Conservation (phyloP, 805 yeast species). For the Kockiozyma suomiensis region DNA sequence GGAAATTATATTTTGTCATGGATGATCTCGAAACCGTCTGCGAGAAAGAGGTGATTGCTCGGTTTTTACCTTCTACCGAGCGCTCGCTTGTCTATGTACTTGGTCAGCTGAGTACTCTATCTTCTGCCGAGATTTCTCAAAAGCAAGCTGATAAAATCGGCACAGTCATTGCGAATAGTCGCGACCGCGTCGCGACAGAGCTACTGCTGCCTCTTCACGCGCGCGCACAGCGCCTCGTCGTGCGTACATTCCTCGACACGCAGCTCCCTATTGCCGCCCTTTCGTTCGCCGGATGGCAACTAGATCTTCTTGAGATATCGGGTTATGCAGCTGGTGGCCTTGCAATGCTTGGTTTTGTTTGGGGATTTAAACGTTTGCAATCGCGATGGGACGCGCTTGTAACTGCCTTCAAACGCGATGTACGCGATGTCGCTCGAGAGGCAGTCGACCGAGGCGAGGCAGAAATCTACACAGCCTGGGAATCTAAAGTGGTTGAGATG, state of each 20-base stretch:
- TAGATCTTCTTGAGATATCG: slow-evolving; percentile 39
- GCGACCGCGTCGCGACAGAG: slow-evolving; percentile 6
- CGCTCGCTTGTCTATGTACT: slow-evolving; percentile 39
- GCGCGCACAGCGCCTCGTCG: slow-evolving; percentile 38
- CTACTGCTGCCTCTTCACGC: slow-evolving; percentile 38
- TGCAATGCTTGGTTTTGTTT: slow-evolving; percentile 43
- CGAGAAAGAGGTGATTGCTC: slow-evolving; percentile 22
- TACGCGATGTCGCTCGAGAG: slow-evolving; percentile 36
- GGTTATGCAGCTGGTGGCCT: slow-evolving; percentile 44
- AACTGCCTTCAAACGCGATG: slow-evolving; percentile 34
- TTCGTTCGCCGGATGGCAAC: slow-evolving; percentile 41
- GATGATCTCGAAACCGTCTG: slow-evolving; percentile 43
- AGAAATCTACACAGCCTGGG: slow-evolving; percentile 41
- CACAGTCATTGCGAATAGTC: slow-evolving; percentile 12
- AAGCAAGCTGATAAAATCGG: background rate
- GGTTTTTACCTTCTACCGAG: slow-evolving; percentile 40
- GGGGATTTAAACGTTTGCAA: slow-evolving; percentile 44
- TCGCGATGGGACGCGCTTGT: slow-evolving; percentile 40
- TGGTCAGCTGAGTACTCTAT: slow-evolving; percentile 39
- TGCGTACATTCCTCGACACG: slow-evolving; percentile 35
- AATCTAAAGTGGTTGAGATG: slow-evolving; percentile 23
- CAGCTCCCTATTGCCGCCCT: slow-evolving; percentile 44
- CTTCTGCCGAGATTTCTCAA: background rate
- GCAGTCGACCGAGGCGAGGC: slow-evolving; percentile 40
- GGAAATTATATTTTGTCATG: slow-evolving; percentile 42